These are phyloP conservation scores for Rugonectria rugulosa DNA, from an alignment of 2,329 filamentous ascomycete genomes.

Conservation along the genomic window DNA sequence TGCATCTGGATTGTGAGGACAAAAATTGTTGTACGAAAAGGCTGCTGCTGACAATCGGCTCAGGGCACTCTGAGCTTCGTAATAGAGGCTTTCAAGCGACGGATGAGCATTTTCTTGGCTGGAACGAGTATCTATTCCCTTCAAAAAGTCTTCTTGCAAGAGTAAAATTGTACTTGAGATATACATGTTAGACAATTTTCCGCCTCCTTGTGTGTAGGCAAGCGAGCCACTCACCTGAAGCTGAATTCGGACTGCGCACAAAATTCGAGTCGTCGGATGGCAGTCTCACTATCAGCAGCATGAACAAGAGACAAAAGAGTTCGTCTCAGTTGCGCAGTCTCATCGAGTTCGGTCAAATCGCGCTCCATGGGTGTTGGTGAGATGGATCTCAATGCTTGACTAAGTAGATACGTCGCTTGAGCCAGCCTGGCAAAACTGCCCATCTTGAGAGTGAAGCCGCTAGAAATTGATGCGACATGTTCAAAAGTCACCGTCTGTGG, in stretches of 20 bases:
- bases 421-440: constrained; percentile 12
- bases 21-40: background rate
- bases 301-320: constrained; percentile 12
- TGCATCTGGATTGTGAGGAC: background rate
- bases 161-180: constrained; percentile 4
- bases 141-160: constrained; percentile 4
- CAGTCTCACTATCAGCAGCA: constrained; percentile 5
- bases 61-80: constrained; percentile 6
- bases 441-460: constrained; percentile 8
- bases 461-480: constrained; percentile 14
- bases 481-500: background rate
- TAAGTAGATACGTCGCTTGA: constrained; percentile 16
- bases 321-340: constrained; percentile 10
- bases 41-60: background rate
- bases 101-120: background rate
- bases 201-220: background rate
- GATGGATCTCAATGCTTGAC: constrained; percentile 4
- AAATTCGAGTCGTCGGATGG: constrained; percentile 4
- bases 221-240: constrained; percentile 1
- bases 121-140: background rate
- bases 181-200: background rate
- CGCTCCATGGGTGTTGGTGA: background rate
- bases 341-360: background rate
- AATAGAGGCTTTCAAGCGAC: background rate
- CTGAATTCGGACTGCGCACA: constrained; percentile 9